Evolutionary conservation across 2,329 filamentous ascomycete genomes (phyloP), one percentile per base, ranked within the genome.

Genomic region (Cordyceps fumosorosea): DNA sequence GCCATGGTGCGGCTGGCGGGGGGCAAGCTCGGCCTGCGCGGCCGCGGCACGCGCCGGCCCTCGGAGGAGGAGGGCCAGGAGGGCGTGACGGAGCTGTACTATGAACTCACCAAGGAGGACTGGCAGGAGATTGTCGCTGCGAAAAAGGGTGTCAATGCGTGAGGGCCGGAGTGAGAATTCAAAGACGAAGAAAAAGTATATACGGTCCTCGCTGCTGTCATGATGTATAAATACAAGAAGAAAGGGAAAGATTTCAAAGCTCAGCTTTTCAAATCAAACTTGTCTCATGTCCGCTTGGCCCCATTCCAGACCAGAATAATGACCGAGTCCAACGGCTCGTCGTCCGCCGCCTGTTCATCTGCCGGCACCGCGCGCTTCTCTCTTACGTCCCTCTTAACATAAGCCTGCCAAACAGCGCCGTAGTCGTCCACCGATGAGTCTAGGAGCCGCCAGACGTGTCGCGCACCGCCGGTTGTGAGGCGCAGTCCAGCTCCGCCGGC

Each of bases 391-490:
- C 61, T 70, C 58, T 77, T 78, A 20, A 79, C 68, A 50, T 81
- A 81, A 0, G 76, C 77, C 70, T 81, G 79, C 77, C 78, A 77
- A 2, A 81, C 75, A 48, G 73, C 71, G 10, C 78, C 76, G 20
- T 72, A 66, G 1, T 70, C 65, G 3, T 70, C 71, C 1, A 70
- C 65, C 4, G 69, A 69, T 12, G 76, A 72, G 65, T 81, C 78
- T 48, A 79, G 62, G 60, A 81, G 66, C 37, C 64, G 65, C 77
- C 78, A 81, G 4, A 75, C 74, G 29, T 73, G 73, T 26, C 72
- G 72, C 1, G 42, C 32, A 2, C 53, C 62, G 8, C 62, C 52
- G 12, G 20, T 52, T 1, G 20, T 24, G 47, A 55, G 32, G 2
- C 32, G n/a, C 32, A 48, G 6, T 32, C 44, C 52, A 67, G 64